A percentile compares a stretch with the other conserved stretches of the same genome.
Evolutionary conservation across 495 filamentous ascomycete species (phyloP).

Genomic region (Penicillium coffeae): DNA sequence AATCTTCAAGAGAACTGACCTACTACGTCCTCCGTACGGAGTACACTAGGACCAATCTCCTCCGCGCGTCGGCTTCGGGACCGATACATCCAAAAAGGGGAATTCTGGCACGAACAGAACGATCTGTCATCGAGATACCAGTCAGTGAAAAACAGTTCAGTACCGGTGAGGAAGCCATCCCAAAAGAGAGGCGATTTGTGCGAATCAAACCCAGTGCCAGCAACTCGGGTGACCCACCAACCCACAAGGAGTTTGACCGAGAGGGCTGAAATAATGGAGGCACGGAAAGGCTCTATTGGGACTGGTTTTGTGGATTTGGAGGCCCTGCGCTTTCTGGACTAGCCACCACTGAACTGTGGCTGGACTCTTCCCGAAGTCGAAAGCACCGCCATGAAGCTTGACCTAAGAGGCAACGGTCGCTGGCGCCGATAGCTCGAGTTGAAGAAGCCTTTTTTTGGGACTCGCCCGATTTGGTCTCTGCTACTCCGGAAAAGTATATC

Average conservation of each 20-base stretch:
- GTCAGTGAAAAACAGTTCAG: conserved; percentile 6
- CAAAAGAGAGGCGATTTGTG: neutral
- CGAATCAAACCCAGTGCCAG: conserved; percentile 15
- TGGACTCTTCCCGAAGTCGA: conserved; percentile 3
- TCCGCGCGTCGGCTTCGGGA: no score
- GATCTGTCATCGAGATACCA: neutral
- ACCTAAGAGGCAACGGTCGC: neutral
- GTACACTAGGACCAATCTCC: no score
- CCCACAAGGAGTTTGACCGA: conserved; percentile 8
- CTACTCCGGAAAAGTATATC: neutral
- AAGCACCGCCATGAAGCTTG: neutral
- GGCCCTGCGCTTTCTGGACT: neutral
- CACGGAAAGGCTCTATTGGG: neutral
- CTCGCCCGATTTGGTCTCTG: neutral
- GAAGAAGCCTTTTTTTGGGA: neutral
- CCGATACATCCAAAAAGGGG: conserved; percentile 4
- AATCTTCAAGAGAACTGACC: no score
- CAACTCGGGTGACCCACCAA: conserved; percentile 15
- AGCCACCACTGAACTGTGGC: conserved; percentile 20
- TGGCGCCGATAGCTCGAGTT: neutral
- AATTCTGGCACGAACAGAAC: conserved; percentile 6
- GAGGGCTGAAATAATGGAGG: conserved; percentile 25
- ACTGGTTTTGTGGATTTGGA: neutral
- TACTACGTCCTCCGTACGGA: no score
- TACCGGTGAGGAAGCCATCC: conserved; percentile 15